Evolutionary conservation across 2,329 filamentous ascomycete genomes (phyloP).

Genomic region (Lasiodiplodia citricola): DNA sequence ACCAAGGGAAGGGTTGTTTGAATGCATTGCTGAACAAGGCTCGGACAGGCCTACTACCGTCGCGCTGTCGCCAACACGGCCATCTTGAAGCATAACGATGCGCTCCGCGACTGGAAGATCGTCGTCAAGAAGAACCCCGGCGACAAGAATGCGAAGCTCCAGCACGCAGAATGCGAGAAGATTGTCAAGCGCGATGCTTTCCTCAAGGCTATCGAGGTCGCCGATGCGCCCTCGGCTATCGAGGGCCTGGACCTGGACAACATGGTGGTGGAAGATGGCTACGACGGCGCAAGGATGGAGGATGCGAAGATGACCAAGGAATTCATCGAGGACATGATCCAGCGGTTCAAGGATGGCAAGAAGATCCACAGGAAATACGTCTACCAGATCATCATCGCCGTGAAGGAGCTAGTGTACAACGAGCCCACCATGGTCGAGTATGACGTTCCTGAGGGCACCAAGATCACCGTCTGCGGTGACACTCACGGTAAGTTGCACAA

Average conservation of each 20-base stretch:
- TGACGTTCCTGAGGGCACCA: conserved; percentile 75
- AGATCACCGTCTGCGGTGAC: conserved; percentile 94
- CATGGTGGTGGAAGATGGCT: conserved; percentile 80
- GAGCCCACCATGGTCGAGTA: conserved; percentile 98
- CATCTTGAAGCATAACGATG: conserved; percentile 86
- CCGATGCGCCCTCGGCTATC: conserved; percentile 88
- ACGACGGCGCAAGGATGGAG: conserved; percentile 81
- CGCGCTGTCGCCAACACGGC: conserved; percentile 90
- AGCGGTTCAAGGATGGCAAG: conserved; percentile 95
- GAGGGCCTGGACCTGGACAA: conserved; percentile 87
- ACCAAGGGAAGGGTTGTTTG: neutral
- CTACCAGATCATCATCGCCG: conserved; percentile 91
- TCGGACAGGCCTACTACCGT: conserved; percentile 82
- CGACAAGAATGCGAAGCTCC: conserved; percentile 90
- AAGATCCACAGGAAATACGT: conserved; percentile 95
- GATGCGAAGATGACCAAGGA: conserved; percentile 85
- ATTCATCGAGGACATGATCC: conserved; percentile 96
- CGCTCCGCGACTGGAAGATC: conserved; percentile 88
- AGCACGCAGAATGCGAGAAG: conserved; percentile 92
- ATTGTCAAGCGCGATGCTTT: conserved; percentile 91
- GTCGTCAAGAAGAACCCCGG: conserved; percentile 85
- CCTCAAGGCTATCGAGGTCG: conserved; percentile 90
- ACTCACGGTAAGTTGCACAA: conserved; percentile 74
- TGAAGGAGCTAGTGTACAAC: conserved; percentile 86
- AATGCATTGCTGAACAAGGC: neutral